A percentile compares a stretch with the other conserved stretches of the same genome.
Evolutionary conservation across 345 rosid genomes (phyloP).

Genomic region (Pistacia atlantica): DNA sequence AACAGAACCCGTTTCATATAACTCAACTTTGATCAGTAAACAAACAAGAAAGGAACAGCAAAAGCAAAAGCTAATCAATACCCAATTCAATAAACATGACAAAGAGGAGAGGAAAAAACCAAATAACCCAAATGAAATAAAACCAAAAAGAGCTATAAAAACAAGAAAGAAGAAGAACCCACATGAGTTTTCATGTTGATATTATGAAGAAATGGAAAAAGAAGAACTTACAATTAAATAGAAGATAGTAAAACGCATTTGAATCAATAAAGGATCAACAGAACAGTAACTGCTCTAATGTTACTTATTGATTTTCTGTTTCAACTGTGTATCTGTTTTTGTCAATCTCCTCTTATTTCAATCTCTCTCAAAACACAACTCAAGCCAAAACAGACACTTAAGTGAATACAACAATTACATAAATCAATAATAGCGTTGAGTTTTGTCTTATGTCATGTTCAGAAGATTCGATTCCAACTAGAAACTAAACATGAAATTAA

Average conservation of each 20-base stretch:
- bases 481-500: not conserved
- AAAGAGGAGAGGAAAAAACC: not conserved
- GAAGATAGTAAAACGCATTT: constrained; percentile 16
- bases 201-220: not conserved
- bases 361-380: not conserved
- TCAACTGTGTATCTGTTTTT: not conserved
- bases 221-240: constrained; percentile 26
- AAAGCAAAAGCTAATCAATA: constrained; percentile 2
- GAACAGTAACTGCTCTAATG: constrained; percentile 5
- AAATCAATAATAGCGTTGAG: not conserved
- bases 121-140: not conserved
- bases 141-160: not conserved
- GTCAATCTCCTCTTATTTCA: not conserved
- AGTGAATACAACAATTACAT: not conserved
- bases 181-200: constrained; percentile 1
- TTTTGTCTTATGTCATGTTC: constrained; percentile 19
- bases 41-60: not conserved
- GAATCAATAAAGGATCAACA: constrained; percentile 3
- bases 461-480: not conserved
- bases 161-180: constrained; percentile 6
- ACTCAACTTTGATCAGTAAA: not conserved
- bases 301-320: not conserved
- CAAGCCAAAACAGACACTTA: not conserved
- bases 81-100: constrained; percentile 8
- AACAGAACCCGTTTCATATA: constrained; percentile 9